These are phyloP conservation scores for Iberis pinnata DNA, from an alignment of 345 rosid genomes.

Conservation along the genomic window DNA sequence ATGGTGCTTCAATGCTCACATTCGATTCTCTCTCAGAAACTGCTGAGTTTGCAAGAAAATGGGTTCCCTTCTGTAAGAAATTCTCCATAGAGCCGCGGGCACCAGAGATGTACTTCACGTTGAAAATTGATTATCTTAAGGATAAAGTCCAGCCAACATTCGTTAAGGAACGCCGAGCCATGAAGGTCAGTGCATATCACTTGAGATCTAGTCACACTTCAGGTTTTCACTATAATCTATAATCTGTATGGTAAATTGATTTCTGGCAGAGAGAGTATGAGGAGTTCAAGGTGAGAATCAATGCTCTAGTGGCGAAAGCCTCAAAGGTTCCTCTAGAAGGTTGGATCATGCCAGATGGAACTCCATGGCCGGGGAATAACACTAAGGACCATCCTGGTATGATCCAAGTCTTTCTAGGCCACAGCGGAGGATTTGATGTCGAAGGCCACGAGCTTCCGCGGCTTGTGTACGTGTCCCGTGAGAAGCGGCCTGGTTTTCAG, in stretches of 20 bases:
- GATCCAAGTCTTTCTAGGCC: conserved; percentile 91
- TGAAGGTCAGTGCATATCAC: conserved; percentile 57
- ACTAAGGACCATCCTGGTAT: conserved; percentile 96
- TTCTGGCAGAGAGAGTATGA: conserved; percentile 79
- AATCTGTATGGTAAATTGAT: conserved; percentile 2
- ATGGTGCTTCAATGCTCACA: conserved; percentile 96
- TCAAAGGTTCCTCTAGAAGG: conserved; percentile 78
- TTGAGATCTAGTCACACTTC: background rate
- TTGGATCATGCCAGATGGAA: conserved; percentile 98
- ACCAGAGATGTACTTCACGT: conserved; percentile 64
- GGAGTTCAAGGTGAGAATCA: conserved; percentile 89
- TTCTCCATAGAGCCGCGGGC: conserved; percentile 65
- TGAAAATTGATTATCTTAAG: conserved; percentile 85
- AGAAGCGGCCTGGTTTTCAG: conserved; percentile 75
- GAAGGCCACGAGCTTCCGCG: conserved; percentile 82
- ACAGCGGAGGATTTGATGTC: conserved; percentile 74
- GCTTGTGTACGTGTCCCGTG: conserved; percentile 81
- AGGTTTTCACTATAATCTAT: conserved; percentile 8
- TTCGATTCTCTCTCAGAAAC: conserved; percentile 83
- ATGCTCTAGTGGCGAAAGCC: conserved; percentile 81
- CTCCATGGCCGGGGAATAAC: conserved; percentile 99
- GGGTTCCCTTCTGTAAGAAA: conserved; percentile 90
- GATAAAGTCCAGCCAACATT: conserved; percentile 96
- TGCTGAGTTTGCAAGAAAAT: conserved; percentile 68
- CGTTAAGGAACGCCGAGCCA: conserved; percentile 88